phyloP scores from a whole-genome alignment of 2,329 filamentous ascomycete species.

The Cladosporium sp. region DNA sequence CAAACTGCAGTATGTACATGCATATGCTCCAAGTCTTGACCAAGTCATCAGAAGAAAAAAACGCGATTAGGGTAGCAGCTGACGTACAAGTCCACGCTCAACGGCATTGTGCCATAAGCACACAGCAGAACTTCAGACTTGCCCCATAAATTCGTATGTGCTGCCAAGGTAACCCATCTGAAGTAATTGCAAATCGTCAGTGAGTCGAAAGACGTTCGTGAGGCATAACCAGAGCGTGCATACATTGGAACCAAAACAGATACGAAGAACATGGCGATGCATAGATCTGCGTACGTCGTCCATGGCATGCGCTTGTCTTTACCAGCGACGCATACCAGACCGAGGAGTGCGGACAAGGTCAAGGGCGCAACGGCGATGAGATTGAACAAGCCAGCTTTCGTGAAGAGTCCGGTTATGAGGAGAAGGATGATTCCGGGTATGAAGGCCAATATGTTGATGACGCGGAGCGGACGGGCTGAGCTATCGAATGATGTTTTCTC shows the following conservation, averaged over 20 bases:
- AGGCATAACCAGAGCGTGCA: background rate
- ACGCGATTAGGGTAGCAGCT: background rate
- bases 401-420: background rate
- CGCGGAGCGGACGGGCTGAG: conserved; percentile 1
- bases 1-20: background rate
- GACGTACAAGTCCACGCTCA: conserved; percentile 4
- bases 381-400: background rate
- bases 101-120: conserved; percentile 6
- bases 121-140: background rate
- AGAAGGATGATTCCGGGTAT: background rate
- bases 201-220: background rate
- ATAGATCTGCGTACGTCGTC: background rate
- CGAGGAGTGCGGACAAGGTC: conserved; percentile 1
- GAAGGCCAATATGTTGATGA: background rate
- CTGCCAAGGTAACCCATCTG: background rate
- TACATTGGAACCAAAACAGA: background rate
- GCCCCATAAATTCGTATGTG: background rate
- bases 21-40: background rate
- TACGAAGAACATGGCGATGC: background rate
- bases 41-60: background rate
- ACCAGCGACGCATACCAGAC: background rate
- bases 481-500: background rate
- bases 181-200: background rate
- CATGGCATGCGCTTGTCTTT: background rate
- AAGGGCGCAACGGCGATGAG: background rate